Conservation (phyloP, 805 yeast species). For the Hanseniaspora taiwanica region DNA sequence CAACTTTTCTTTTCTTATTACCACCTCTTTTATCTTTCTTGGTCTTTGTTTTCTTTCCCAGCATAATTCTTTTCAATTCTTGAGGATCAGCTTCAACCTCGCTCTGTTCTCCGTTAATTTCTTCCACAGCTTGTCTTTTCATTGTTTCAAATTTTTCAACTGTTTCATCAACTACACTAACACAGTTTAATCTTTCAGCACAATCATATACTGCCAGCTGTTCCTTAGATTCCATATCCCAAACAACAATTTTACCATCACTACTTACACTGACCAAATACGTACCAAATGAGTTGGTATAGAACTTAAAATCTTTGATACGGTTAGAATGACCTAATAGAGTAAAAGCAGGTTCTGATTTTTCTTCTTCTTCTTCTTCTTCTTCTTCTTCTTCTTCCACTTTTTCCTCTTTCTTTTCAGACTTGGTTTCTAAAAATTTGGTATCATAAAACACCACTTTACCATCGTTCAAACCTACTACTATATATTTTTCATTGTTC, state of each 20-base stretch:
- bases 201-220: slow-evolving; percentile 84
- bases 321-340: slow-evolving; percentile 76
- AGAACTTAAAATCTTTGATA: slow-evolving; percentile 62
- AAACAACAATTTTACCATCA: slow-evolving; percentile 85
- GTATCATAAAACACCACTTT: slow-evolving; percentile 43
- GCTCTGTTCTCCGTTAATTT: slow-evolving; percentile 31
- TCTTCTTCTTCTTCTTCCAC: slow-evolving; percentile 16
- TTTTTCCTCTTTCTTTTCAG: slow-evolving; percentile 15
- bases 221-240: slow-evolving; percentile 60
- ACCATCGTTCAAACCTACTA: slow-evolving; percentile 64
- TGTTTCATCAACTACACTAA: slow-evolving; percentile 59
- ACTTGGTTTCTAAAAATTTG: slow-evolving; percentile 19
- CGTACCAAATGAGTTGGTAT: slow-evolving; percentile 27
- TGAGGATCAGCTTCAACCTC: slow-evolving; percentile 70
- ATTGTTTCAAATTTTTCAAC: slow-evolving; percentile 62
- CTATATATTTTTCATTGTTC: slow-evolving; percentile 41
- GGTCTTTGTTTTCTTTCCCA: slow-evolving; percentile 31
- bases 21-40: slow-evolving; percentile 30
- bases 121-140: slow-evolving; percentile 45
- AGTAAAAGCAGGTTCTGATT: slow-evolving; percentile 36
- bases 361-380: slow-evolving; percentile 18
- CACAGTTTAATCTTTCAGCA: slow-evolving; percentile 85
- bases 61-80: slow-evolving; percentile 44
- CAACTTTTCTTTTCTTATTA: slow-evolving; percentile 33
- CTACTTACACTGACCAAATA: slow-evolving; percentile 75